Evolutionary conservation across 768 basidiomycete genomes (phyloP).

Genomic region (Baorangia bicolor): DNA sequence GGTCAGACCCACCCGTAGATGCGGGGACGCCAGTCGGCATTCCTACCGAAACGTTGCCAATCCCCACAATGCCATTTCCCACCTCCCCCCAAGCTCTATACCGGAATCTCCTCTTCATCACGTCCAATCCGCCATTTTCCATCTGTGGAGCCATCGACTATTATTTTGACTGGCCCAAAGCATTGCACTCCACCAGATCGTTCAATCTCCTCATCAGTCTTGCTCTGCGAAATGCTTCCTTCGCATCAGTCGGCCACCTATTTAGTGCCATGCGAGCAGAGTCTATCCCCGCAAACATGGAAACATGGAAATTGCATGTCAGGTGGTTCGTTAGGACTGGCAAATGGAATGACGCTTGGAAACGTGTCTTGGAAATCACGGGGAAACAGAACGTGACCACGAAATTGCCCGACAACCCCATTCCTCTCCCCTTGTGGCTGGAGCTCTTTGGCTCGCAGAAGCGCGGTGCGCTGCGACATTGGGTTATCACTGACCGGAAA

Average conservation of each 20-base stretch:
- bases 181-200: constrained; percentile 38
- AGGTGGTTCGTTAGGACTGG: constrained; percentile 58
- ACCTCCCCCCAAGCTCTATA: constrained; percentile 37
- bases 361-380: constrained; percentile 32
- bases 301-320: constrained; percentile 56
- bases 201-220: constrained; percentile 47
- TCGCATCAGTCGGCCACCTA: constrained; percentile 45
- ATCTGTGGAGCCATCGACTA: constrained; percentile 21
- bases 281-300: constrained; percentile 42
- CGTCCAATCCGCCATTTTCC: constrained; percentile 17
- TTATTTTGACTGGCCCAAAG: constrained; percentile 26
- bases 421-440: constrained; percentile 55
- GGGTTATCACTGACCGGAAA: constrained; percentile 7
- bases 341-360: constrained; percentile 60
- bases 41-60: background rate
- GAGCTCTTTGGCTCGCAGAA: constrained; percentile 55
- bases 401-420: constrained; percentile 4
- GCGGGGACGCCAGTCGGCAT: background rate
- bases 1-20: constrained; percentile 6
- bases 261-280: constrained; percentile 47
- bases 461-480: constrained; percentile 32
- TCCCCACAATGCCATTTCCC: constrained; percentile 27
- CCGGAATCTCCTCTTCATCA: constrained; percentile 26
- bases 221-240: constrained; percentile 51
- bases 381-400: constrained; percentile 7